phyloP scores from a whole-genome alignment of 2,329 filamentous ascomycete species.

The Paradendryphiella salina region DNA sequence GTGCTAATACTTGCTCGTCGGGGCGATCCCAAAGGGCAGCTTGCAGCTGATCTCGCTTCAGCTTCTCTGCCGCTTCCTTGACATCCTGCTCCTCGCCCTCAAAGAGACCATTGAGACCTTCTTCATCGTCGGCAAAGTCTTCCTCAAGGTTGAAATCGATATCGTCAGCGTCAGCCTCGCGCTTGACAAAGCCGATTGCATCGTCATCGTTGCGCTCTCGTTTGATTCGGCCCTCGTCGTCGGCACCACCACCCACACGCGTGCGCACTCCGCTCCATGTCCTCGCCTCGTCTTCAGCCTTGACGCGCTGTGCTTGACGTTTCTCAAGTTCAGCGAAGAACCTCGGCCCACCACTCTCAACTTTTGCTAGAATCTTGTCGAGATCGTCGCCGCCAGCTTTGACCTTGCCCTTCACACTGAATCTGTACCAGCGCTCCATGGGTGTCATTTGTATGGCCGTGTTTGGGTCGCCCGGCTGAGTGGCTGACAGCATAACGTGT shows the following conservation, averaged over 20 bases:
- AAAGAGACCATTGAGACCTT: slow-evolving; percentile 54
- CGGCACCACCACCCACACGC: slow-evolving; percentile 40
- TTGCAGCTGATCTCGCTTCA: slow-evolving; percentile 79
- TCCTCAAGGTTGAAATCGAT: slow-evolving; percentile 69
- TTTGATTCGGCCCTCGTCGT: slow-evolving; percentile 45
- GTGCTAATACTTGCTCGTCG: slow-evolving; percentile 58
- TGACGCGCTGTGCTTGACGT: slow-evolving; percentile 57
- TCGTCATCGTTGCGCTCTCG: slow-evolving; percentile 48
- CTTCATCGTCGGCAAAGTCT: slow-evolving; percentile 83
- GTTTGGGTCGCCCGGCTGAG: slow-evolving; percentile 63
- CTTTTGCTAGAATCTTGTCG: slow-evolving; percentile 77
- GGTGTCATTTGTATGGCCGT: slow-evolving; percentile 77
- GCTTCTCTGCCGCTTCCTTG: slow-evolving; percentile 64
- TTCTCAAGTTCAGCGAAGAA: slow-evolving; percentile 63
- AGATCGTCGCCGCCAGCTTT: slow-evolving; percentile 85
- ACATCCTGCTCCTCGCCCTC: slow-evolving; percentile 57
- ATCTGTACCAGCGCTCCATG: slow-evolving; percentile 93
- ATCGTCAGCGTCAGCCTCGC: slow-evolving; percentile 63
- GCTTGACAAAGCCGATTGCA: slow-evolving; percentile 49
- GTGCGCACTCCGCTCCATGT: slow-evolving; percentile 30
- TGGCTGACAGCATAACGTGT: slow-evolving; percentile 70
- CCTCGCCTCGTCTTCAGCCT: slow-evolving; percentile 34
- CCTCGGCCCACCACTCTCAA: slow-evolving; percentile 72
- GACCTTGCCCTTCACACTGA: slow-evolving; percentile 72
- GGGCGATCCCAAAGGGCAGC: slow-evolving; percentile 80